A percentile compares a stretch with the other conserved stretches of the same genome.
Evolutionary conservation across 2,329 filamentous ascomycete genomes (phyloP).

Genomic region (Pseudogymnoascus sp.): DNA sequence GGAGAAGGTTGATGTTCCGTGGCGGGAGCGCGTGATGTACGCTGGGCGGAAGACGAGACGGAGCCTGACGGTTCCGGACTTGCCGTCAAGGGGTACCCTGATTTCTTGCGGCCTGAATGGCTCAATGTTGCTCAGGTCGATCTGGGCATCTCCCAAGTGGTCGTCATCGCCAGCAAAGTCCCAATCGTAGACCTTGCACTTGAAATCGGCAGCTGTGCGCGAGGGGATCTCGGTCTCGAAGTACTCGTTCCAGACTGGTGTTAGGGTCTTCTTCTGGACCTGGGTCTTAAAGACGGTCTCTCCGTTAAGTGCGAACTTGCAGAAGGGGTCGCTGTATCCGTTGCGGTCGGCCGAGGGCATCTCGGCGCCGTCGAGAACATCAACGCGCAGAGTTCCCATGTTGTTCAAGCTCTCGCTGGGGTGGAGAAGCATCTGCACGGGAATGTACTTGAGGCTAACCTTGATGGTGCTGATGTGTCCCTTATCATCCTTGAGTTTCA

Average conservation of each 20-base stretch:
- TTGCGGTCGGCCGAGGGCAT: slow-evolving; percentile 93
- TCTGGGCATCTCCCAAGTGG: slow-evolving; percentile 67
- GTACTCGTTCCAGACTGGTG: slow-evolving; percentile 92
- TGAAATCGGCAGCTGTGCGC: slow-evolving; percentile 75
- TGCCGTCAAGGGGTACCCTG: slow-evolving; percentile 70
- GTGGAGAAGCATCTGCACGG: slow-evolving; percentile 87
- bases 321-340: slow-evolving; percentile 94
- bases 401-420: slow-evolving; percentile 98
- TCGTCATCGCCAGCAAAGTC: slow-evolving; percentile 95
- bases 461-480: slow-evolving; percentile 72
- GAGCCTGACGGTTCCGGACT: slow-evolving; percentile 74
- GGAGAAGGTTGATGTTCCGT: slow-evolving; percentile 87
- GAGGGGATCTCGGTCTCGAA: slow-evolving; percentile 81
- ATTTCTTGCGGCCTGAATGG: slow-evolving; percentile 77
- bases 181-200: slow-evolving; percentile 82
- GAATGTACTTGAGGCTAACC: slow-evolving; percentile 90
- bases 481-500: slow-evolving; percentile 71
- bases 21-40: slow-evolving; percentile 77
- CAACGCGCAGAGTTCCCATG: slow-evolving; percentile 90
- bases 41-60: slow-evolving; percentile 87
- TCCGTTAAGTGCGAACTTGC: slow-evolving; percentile 85
- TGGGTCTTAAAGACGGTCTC: slow-evolving; percentile 93
- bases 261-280: slow-evolving; percentile 90
- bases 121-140: slow-evolving; percentile 72
- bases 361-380: slow-evolving; percentile 76